Conservation (phyloP, 495 filamentous ascomycete genomes). For the Neurospora pannonica region DNA sequence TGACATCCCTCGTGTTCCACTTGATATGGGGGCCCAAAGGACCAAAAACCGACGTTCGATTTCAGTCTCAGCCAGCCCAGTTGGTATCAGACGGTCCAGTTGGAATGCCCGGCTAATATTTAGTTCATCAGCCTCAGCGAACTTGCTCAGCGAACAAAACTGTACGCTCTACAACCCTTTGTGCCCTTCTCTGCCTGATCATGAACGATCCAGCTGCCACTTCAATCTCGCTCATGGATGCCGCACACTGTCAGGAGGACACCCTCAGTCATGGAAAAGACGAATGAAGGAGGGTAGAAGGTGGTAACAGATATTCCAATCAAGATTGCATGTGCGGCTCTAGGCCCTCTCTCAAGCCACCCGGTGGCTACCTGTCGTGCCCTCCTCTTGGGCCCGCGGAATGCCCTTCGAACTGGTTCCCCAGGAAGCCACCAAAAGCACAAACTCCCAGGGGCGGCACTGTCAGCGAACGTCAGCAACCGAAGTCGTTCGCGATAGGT, state of each 20-base stretch:
- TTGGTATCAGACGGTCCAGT: background rate
- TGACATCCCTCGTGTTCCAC: background rate
- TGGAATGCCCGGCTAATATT: background rate
- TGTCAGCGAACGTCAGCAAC: background rate
- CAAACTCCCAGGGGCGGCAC: background rate
- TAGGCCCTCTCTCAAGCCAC: background rate
- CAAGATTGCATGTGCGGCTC: background rate
- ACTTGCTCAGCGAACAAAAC: background rate
- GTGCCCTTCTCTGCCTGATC: background rate
- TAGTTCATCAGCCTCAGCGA: background rate
- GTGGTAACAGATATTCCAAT: background rate
- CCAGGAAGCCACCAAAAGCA: background rate
- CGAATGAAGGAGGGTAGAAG: background rate
- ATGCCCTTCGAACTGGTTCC: background rate
- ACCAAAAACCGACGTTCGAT: background rate
- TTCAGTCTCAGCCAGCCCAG: background rate
- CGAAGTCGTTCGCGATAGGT: background rate
- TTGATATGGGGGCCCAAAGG: background rate
- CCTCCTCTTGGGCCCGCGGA: background rate
- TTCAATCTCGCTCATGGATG: background rate
- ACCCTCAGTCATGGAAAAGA: background rate
- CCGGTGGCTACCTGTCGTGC: background rate
- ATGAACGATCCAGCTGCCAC: background rate
- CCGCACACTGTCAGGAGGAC: background rate
- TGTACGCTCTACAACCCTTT: background rate